Base-by-base conservation (phyloP, 192 early-diverging fungal species). In the Coemansia sp. region DNA sequence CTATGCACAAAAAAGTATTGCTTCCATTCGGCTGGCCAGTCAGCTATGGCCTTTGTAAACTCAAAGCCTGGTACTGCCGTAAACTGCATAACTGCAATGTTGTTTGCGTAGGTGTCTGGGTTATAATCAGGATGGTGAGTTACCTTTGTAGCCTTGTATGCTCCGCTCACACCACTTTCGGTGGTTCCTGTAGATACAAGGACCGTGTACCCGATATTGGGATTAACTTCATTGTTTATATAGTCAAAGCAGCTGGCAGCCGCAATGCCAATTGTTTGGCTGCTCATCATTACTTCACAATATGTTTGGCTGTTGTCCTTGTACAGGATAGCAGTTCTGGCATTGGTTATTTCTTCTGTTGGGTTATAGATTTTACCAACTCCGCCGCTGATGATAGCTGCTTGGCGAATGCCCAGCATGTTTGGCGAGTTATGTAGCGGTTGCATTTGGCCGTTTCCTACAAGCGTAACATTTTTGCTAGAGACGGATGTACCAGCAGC, bases 241-340 rank as follows among this genome's bases (percentile, higher is more conserved):
- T 62, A 69, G 12, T 69, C 51, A 40, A 78, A 16, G 32, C 77
- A 78, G 57, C 58, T 69, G 8, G 77, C 77, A 3, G 77, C 77
- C 5, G 66, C 66, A 19, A 78, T 26, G 2, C 61, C 71, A 45
- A 55, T 8, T 18, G 58, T 65, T 12, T 66, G 61, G 39, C 43
- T 70, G 26, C 66, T 36, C n/a, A 73, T 59, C 1, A 61, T 45
- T 2, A 73, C 68, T 37, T 66, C 65, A 21, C 72, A 74, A 5
- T 45, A 49, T 6, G 65, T 69, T 41, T 58, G 60, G 15, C 15
- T 22, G 10, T 61, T 7, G 10, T 36, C 43, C 9, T 65, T 65
- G 39, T 59, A 56, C 12, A 56, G 54, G 15, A 56, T 56, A 32
- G 10, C 54, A 0, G 54, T 56, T 10, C 10, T 56, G 8, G 22